Conservation (phyloP, 2,329 filamentous ascomycete genomes). For the Nemania sp. region DNA sequence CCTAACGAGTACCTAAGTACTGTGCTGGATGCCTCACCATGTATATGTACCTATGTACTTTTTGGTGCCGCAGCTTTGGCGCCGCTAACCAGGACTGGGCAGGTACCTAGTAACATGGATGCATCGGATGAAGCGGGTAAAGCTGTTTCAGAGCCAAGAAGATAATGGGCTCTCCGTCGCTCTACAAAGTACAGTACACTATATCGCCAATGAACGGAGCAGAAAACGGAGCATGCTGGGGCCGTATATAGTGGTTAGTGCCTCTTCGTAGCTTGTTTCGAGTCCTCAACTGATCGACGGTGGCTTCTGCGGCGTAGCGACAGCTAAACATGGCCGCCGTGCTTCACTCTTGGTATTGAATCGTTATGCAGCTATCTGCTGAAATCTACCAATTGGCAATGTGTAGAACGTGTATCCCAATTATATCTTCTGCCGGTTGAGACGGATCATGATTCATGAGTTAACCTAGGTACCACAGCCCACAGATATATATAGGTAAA, state of each 20-base stretch:
- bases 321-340: not conserved
- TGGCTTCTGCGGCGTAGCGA: not conserved
- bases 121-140: constrained; percentile 5
- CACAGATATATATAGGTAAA: too few species aligned
- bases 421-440: not conserved
- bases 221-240: not conserved
- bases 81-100: constrained; percentile 1
- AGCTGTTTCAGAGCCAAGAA: constrained; percentile 8
- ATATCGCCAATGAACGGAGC: not conserved
- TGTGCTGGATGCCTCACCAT: too few species aligned
- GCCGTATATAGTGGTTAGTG: too few species aligned
- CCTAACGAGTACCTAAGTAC: too few species aligned
- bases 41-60: too few species aligned
- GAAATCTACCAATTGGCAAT: too few species aligned
- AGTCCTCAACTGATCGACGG: not conserved
- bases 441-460: constrained; percentile 14
- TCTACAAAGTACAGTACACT: too few species aligned
- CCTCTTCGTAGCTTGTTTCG: constrained; percentile 19
- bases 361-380: too few species aligned
- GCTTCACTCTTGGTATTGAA: too few species aligned
- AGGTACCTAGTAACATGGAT: not conserved
- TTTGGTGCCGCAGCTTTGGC: not conserved
- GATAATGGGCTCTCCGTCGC: not conserved
- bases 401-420: too few species aligned
- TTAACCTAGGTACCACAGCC: too few species aligned